phyloP scores from a whole-genome alignment of 371 early-diverging fungal genomes.

The Mortierella sp. region DNA sequence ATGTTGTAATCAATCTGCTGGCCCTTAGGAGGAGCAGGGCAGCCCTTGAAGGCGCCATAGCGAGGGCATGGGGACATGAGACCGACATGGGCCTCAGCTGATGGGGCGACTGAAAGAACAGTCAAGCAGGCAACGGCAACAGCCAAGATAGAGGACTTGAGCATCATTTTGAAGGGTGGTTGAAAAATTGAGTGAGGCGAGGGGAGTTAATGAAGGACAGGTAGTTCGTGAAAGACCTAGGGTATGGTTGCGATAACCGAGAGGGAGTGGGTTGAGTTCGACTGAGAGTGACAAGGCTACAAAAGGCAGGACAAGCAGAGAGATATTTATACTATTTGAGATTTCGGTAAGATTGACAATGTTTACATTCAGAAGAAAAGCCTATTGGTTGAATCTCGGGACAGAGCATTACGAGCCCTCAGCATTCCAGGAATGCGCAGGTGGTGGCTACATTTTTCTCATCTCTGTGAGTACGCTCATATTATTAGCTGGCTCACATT shows the following conservation, averaged over 20 bases:
- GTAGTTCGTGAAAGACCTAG: neutral
- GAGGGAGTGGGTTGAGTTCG: neutral
- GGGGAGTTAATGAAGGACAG: neutral
- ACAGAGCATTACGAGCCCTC: neutral
- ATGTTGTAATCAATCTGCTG: constrained; percentile 47
- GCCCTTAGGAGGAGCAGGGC: constrained; percentile 43
- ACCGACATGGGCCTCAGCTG: constrained; percentile 35
- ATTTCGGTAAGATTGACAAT: neutral
- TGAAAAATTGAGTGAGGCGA: neutral
- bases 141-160: constrained; percentile 16
- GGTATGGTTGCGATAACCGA: constrained; percentile 8
- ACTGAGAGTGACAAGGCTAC: neutral
- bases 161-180: constrained; percentile 17
- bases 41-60: constrained; percentile 22
- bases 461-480: neutral
- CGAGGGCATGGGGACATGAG: constrained; percentile 44
- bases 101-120: constrained; percentile 15
- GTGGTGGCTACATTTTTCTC: too few relatives aligned
- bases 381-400: neutral
- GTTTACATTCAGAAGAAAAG: neutral
- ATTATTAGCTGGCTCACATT: neutral
- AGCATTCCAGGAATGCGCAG: too few relatives aligned
- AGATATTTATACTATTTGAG: neutral
- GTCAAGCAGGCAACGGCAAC: constrained; percentile 25
- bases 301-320: neutral